A percentile compares a stretch with the other conserved stretches of the same genome.
These are phyloP conservation scores for Nemania sp. DNA, from an alignment of 2,329 filamentous ascomycete genomes.

Conservation along the genomic window DNA sequence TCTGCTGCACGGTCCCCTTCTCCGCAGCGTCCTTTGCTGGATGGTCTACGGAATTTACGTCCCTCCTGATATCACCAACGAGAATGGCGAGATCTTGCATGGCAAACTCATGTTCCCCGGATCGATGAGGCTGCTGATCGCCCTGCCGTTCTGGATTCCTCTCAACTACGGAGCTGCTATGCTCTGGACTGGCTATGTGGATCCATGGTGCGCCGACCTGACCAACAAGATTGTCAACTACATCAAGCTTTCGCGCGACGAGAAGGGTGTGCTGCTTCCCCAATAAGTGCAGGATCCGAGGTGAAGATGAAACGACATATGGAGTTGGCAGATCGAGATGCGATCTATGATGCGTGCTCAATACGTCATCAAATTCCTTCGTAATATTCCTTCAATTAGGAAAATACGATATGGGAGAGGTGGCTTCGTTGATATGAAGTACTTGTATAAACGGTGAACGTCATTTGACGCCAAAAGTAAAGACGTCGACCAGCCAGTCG, in stretches of 20 bases:
- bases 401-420: not conserved
- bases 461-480: slow-evolving; percentile 5
- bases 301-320: not conserved
- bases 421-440: slow-evolving; percentile 1
- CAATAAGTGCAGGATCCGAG: slow-evolving; percentile 26
- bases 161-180: slow-evolving; percentile 51
- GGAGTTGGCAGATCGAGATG: not conserved
- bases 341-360: not conserved
- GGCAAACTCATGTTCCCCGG: slow-evolving; percentile 45
- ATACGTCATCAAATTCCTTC: not conserved
- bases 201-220: slow-evolving; percentile 53
- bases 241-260: slow-evolving; percentile 38
- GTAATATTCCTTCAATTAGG: slow-evolving; percentile 1
- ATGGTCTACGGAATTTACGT: slow-evolving; percentile 55
- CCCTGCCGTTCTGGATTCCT: slow-evolving; percentile 50
- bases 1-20: slow-evolving; percentile 63
- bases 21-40: slow-evolving; percentile 63
- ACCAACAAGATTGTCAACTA: slow-evolving; percentile 45
- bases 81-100: slow-evolving; percentile 42
- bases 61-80: slow-evolving; percentile 43
- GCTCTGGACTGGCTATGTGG: slow-evolving; percentile 57
- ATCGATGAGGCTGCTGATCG: slow-evolving; percentile 42
- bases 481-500: slow-evolving; percentile 5
- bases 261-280: slow-evolving; percentile 40
- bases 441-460: slow-evolving; percentile 18